Conservation (phyloP, 371 early-diverging fungal species). For the Mortierella sp. region DNA sequence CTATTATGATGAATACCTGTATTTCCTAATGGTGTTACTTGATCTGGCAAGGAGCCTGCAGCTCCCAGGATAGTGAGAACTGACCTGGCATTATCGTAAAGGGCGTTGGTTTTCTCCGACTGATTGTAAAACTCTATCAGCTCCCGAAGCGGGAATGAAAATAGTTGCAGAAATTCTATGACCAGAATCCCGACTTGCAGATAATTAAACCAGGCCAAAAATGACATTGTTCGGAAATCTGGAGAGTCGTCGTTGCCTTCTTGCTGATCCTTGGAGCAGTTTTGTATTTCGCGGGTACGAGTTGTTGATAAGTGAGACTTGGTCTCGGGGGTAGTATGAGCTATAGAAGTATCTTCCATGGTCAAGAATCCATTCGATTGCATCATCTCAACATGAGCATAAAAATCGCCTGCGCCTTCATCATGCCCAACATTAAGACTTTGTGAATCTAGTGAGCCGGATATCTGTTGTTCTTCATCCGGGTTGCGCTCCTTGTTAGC, state of each 20-base stretch:
- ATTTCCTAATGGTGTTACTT: not conserved
- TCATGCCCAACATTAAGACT: not conserved
- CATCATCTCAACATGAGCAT: not conserved
- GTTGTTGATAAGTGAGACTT: not conserved
- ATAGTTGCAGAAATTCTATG: slow-evolving; percentile 71
- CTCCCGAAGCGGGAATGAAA: slow-evolving; percentile 69
- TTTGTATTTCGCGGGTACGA: not conserved
- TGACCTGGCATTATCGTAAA: slow-evolving; percentile 34
- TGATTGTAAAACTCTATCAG: slow-evolving; percentile 59
- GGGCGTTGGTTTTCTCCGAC: slow-evolving; percentile 27
- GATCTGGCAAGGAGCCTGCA: not conserved
- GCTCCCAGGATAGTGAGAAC: slow-evolving; percentile 25
- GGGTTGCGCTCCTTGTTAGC: not conserved
- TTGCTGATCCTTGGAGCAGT: not conserved
- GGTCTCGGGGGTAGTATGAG: not conserved
- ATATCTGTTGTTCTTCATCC: not conserved
- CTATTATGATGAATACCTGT: slow-evolving; percentile 17
- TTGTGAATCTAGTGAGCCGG: not conserved
- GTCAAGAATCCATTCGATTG: not conserved
- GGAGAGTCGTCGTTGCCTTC: slow-evolving; percentile 29
- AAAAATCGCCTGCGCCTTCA: not conserved
- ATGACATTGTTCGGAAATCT: slow-evolving; percentile 42
- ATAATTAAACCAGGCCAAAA: slow-evolving; percentile 65
- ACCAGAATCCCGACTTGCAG: slow-evolving; percentile 67
- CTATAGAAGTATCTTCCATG: not conserved